Conservation (phyloP, 2,329 filamentous ascomycete species). For the Hypoxylon sp. region DNA sequence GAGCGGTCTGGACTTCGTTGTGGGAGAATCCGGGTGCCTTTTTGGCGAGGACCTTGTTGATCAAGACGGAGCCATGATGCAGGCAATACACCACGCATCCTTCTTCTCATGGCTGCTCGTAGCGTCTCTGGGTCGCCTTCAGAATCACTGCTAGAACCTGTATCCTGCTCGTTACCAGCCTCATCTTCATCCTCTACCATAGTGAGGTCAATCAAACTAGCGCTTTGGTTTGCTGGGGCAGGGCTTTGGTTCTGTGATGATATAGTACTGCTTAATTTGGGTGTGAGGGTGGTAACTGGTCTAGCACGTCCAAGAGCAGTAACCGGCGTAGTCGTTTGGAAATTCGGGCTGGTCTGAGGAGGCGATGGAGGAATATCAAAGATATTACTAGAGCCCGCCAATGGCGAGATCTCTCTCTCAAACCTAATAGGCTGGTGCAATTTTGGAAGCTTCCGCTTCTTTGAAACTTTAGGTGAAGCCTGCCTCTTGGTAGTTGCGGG, state of each 20-base stretch:
- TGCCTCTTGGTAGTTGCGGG: slow-evolving; percentile 46
- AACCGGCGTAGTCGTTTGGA: slow-evolving; percentile 46
- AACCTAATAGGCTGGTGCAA: slow-evolving; percentile 34
- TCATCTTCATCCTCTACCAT: slow-evolving; percentile 40
- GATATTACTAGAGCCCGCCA: slow-evolving; percentile 44
- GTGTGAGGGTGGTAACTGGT: slow-evolving; percentile 44
- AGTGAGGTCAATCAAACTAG: slow-evolving; percentile 51
- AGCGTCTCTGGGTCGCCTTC: slow-evolving; percentile 59
- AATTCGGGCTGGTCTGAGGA: slow-evolving; percentile 57
- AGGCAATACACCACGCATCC: slow-evolving; percentile 73
- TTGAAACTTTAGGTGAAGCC: slow-evolving; percentile 50
- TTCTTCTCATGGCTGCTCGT: slow-evolving; percentile 57
- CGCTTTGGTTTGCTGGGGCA: slow-evolving; percentile 39
- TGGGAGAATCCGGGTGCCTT: slow-evolving; percentile 50
- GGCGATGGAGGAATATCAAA: slow-evolving; percentile 60
- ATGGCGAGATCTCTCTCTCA: slow-evolving; percentile 34
- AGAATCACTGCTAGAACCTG: slow-evolving; percentile 48
- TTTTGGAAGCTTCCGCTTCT: slow-evolving; percentile 48
- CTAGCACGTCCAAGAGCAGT: slow-evolving; percentile 34
- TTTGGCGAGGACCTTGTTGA: slow-evolving; percentile 59
- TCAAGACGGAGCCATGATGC: slow-evolving; percentile 78
- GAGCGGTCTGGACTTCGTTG: slow-evolving; percentile 55
- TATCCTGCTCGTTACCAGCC: slow-evolving; percentile 34
- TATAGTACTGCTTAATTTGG: slow-evolving; percentile 51
- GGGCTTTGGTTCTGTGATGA: slow-evolving; percentile 51